Percentiles rank a stretch among this genome's conserved stretches.
These are phyloP conservation scores for Puccinia novopanici DNA, from an alignment of 1,284 basidiomycete genomes.

Conservation along the genomic window DNA sequence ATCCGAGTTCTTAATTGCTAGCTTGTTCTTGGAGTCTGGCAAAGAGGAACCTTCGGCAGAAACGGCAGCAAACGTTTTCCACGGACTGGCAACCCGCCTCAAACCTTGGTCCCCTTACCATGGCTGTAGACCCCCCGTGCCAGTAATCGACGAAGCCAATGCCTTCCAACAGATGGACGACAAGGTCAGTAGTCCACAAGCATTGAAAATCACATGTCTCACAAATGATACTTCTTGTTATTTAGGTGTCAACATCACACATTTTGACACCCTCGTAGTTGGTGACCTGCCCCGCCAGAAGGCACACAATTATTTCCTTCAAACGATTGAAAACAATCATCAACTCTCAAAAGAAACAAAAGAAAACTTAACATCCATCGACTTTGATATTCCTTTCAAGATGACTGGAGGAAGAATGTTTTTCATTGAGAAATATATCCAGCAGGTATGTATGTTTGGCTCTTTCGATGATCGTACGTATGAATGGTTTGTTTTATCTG, in stretches of 20 bases:
- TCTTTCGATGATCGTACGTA: constrained; percentile 1
- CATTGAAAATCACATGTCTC: not conserved
- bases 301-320: constrained; percentile 1
- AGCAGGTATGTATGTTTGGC: not conserved
- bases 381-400: constrained; percentile 1
- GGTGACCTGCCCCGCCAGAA: constrained; percentile 10
- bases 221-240: not conserved
- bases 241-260: not conserved
- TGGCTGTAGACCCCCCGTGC: too few species aligned
- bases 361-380: not conserved
- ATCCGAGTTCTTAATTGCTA: not conserved
- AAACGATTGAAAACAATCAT: not conserved
- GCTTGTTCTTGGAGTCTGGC: not conserved
- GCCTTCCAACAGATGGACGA: not conserved
- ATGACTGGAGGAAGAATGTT: too few species aligned
- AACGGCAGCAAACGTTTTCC: constrained; percentile 12
- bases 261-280: not conserved
- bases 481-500: not conserved
- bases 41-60: not conserved
- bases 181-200: not conserved
- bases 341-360: not conserved
- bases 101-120: not conserved
- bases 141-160: not conserved
- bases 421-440: not conserved
- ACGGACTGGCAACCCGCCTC: not conserved